Base-by-base conservation (phyloP, 768 basidiomycete genomes). In the Boletus reticuloceps region DNA sequence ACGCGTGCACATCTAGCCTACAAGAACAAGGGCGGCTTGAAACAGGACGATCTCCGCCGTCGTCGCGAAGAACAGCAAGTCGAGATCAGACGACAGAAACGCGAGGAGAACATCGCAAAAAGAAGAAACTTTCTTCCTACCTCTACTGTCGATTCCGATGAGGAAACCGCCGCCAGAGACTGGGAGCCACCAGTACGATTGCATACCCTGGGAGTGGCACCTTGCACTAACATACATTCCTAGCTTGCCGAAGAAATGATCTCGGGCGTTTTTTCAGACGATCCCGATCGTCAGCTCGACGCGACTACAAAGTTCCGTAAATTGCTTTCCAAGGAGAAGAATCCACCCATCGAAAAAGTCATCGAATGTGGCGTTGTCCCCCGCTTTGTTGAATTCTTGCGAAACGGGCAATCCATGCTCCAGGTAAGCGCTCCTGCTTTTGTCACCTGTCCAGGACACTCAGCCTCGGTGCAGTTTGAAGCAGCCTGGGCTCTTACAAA, bases 221-320 rank as follows among this genome's bases (percentile, higher is more conserved):
- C 42, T 54, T 47, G 25, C 42, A 22, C 52, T 49, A 20, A 67
- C 47, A 44, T 19, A 6, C 39, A 36, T 11, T 58, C 64, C 13
- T 58, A 93, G 86, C 81, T 94, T 61, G 86, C 89, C 29, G 88
- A 91, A 52, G 93, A 94, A 66, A 95, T 99, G 94, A 86, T 99
- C 59, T 73, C 80, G 51, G 94, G 88, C 53, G 94, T 99, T 27
- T 96, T 97, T 72, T 93, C 91, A 22, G 87, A 94, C 49, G 89
- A 95, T 71, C 78, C 88, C 31, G 93, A 97, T 55, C 88, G 84
- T 64, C 97, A 99, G 74, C 79, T 96, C 56, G 95, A 98, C 72
- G 91, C 96, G 69, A 98, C 97, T 17, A 98, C 93, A 69, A 96
- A 91, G 76, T 98, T 98, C 81, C 88, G 97, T 66, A 99, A 98